Evolutionary conservation across 768 basidiomycete genomes (phyloP), one percentile per base, ranked within the genome.

Genomic region (Mycena haematopus): DNA sequence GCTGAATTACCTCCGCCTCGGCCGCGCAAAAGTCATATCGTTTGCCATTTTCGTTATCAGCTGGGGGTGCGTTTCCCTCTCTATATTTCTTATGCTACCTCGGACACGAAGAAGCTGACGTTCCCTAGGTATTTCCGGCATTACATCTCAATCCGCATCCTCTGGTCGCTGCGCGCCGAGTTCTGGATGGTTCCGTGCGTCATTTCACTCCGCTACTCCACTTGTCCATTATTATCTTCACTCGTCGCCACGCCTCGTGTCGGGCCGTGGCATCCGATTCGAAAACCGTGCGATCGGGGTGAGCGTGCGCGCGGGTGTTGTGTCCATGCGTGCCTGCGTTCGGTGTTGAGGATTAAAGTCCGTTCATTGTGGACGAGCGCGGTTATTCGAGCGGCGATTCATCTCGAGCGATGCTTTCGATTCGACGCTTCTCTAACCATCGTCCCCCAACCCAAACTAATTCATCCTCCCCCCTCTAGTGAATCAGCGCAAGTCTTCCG

Each of bases 401-500:
- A n/a, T n/a, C n/a, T n/a, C n/a, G n/a, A n/a, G n/a, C n/a, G n/a
- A n/a, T n/a, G n/a, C 31, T 7, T 25, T 27, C 14, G 9, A 22
- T 31, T 17, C n/a, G n/a, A 3, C 5, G 38, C 4, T 13, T 27
- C 24, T 25, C 2, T 25, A 24, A 33, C 6, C 11, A n/a, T n/a
- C n/a, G n/a, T n/a, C n/a, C n/a, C n/a, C n/a, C n/a, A n/a, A n/a
- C n/a, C n/a, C n/a, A n/a, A n/a, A n/a, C n/a, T n/a, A n/a, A n/a
- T 14, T 8, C 6, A 35, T 13, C 8, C 33, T 5, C 31, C 22
- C 15, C 42, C 14, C 6, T 1, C 47, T 62, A 63, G 1, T 47
- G 60, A n/a, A n/a, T 46, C 49, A n/a, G n/a, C n/a, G n/a, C 58
- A 57, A 33, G 66, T 75, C 13, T 87, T 81, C 78, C 68, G 72